Percentiles rank a stretch among this genome's conserved stretches.
Evolutionary conservation across 169 alveolate species (phyloP).

Genomic region (Miamiensis avidus): DNA sequence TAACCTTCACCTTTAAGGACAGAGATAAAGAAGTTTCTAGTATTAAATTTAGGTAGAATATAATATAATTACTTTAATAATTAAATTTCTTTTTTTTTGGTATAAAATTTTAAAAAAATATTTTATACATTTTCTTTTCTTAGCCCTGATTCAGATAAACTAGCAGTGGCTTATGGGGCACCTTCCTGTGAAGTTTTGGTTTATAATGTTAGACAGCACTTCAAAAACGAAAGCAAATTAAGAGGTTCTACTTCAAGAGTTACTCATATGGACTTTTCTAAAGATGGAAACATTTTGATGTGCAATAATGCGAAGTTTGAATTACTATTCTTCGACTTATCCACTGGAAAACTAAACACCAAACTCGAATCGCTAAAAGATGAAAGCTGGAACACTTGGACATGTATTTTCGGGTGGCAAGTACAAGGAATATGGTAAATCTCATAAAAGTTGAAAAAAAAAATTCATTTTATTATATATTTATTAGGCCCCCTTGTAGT

Average conservation of each 20-base stretch:
- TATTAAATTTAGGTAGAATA: slow-evolving; percentile 73
- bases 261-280: slow-evolving; percentile 79
- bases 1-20: slow-evolving; percentile 59
- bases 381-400: slow-evolving; percentile 77
- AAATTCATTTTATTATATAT: slow-evolving; percentile 79
- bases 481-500: slow-evolving; percentile 80
- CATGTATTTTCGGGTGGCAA: slow-evolving; percentile 79
- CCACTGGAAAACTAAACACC: slow-evolving; percentile 34
- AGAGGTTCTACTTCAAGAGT: slow-evolving; percentile 81
- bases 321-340: slow-evolving; percentile 70
- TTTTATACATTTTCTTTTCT: slow-evolving; percentile 62
- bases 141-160: slow-evolving; percentile 61
- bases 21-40: slow-evolving; percentile 70
- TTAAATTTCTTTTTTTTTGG: slow-evolving; percentile 45
- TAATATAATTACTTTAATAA: slow-evolving; percentile 51
- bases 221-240: slow-evolving; percentile 59
- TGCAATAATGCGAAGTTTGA: slow-evolving; percentile 79
- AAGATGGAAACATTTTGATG: slow-evolving; percentile 58
- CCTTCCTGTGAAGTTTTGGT: slow-evolving; percentile 71
- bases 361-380: slow-evolving; percentile 63
- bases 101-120: slow-evolving; percentile 56
- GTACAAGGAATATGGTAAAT: slow-evolving; percentile 85
- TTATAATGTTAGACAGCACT: slow-evolving; percentile 70
- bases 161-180: slow-evolving; percentile 81
- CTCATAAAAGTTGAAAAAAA: slow-evolving; percentile 51